Evolutionary conservation across 2,329 filamentous ascomycete species (phyloP), one percentile per base, ranked within the genome.

Genomic region (Rosellinia necatrix): DNA sequence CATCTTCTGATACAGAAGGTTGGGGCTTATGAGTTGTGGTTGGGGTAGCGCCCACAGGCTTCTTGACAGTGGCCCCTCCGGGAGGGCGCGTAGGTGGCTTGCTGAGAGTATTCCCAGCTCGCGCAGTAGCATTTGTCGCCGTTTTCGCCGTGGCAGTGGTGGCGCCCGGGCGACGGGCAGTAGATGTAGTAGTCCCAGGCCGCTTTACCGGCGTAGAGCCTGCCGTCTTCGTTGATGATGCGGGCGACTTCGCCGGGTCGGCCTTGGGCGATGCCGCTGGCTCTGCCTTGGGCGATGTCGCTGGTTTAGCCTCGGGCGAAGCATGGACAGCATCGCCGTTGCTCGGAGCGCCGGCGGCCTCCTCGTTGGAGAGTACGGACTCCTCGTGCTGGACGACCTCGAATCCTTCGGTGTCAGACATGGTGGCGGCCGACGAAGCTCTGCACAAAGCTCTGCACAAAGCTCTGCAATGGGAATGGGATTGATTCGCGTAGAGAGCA

Each of bases 1-100:
- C 79, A 62, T 81, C 79, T 58, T 81, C 79, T 52, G 78, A 79
- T 47, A 76, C 74, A 57, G 79, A 80, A 49, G 78, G 72, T n/a
- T 76, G 76, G 42, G 77, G 75, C 60, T 72, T 75, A 67, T 81
- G 79, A 59, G 68, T 74, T 34, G 74, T 65, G n/a, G 71, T 64
- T 3, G 76, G 70, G 30, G 75, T 70, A 64, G 41, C 71, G 64
- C 29, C 70, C 66, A 58, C 71, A 65, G 60, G 71, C 64, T 61
- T 68, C 49, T 72, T 73, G 35, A 74, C 66, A 21, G 72, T 62
- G n/a, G 68, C 63, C 15, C 71, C 71, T 1, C 69, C 64, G n/a
- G 77, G 72, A 37, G 79, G 75, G 2, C 79, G 78, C 17, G 78
- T 78, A 1, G 78, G 76, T 35, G 78, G 78, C 68, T 81, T 81